Evolutionary conservation across 225 moss, liverwort and hornwort genomes (phyloP).

Genomic region (Asterella californica): DNA sequence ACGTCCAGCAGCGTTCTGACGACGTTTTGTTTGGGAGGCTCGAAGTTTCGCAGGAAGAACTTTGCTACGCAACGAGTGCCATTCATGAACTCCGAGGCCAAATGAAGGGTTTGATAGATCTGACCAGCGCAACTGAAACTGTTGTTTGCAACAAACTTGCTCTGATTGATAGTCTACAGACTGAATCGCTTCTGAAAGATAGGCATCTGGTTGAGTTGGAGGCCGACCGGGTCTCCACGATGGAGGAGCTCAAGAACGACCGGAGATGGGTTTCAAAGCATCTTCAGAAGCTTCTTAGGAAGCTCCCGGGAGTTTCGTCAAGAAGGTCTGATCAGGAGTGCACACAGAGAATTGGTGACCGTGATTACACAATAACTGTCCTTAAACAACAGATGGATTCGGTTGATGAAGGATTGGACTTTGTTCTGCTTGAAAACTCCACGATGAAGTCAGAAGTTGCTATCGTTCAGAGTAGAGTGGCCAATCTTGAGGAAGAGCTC

Average conservation of each 20-base stretch:
- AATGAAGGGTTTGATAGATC: conserved; percentile 1
- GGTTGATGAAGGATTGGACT: conserved; percentile 27
- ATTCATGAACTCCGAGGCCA: neutral
- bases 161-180: neutral
- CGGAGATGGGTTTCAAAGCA: conserved; percentile 5
- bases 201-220: conserved; percentile 1
- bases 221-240: neutral
- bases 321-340: neutral
- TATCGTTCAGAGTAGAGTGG: conserved; percentile 31
- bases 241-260: conserved; percentile 7
- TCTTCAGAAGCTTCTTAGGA: conserved; percentile 11
- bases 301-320: conserved; percentile 7
- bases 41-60: conserved; percentile 6
- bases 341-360: neutral
- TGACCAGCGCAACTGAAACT: neutral
- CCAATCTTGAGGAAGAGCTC: conserved; percentile 40
- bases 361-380: neutral
- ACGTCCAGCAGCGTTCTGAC: conserved; percentile 3
- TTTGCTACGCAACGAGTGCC: conserved; percentile 5
- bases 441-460: conserved; percentile 11
- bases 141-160: neutral
- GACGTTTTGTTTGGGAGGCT: conserved; percentile 3
- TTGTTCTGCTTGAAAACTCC: conserved; percentile 27
- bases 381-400: conserved; percentile 14
- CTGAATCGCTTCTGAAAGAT: conserved; percentile 3